Evolutionary conservation across 768 basidiomycete species (phyloP), one percentile per base, ranked within the genome.

Genomic region (Russula emetica): DNA sequence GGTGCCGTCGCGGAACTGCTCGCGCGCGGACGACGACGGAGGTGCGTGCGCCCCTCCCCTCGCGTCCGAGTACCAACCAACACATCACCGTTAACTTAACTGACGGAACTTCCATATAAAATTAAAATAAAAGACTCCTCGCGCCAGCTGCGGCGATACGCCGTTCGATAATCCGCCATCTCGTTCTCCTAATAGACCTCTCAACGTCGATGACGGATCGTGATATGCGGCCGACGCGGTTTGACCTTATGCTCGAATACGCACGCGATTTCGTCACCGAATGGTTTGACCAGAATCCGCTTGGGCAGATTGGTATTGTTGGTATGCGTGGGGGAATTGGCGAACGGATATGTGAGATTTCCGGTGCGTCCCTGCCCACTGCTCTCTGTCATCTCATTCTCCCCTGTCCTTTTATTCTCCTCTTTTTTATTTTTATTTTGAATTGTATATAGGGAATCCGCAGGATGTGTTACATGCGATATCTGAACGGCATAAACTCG

Each of bases 221-320:
- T 32, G 97, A 99, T 76, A 92, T 96, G 87, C 84, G 96, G 7
- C 94, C 95, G 13, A 94, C 92, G 24, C 84, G 97, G 61, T 95
- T 96, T 69, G 95, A 97, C 71, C 75, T 99, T 36, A 88, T 87
- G 70, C 76, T 98, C 50, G 88, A 94, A 71, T 96, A 95, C 72
- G 84, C 94, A 16, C 83, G 94, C 62, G 92, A 92, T 69, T 99
- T 98, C 69, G 82, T 98, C 32, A 78, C 83, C 8, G 97, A 99
- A 73, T 99, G 96, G 95, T 99, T 98, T 74, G 97, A 99, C 76
- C 97, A 98, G 77, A 99, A 99, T 71, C 97, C 97, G 1, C 80
- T 99, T 14, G 95, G 96, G 24, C 97, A 98, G 75, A 92, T 99
- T 67, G 96, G 94, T 1, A 78, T 98, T 34, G 92, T 98, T 20